phyloP scores from a whole-genome alignment of 139 green algal species.

The Nannochloris sp. region DNA sequence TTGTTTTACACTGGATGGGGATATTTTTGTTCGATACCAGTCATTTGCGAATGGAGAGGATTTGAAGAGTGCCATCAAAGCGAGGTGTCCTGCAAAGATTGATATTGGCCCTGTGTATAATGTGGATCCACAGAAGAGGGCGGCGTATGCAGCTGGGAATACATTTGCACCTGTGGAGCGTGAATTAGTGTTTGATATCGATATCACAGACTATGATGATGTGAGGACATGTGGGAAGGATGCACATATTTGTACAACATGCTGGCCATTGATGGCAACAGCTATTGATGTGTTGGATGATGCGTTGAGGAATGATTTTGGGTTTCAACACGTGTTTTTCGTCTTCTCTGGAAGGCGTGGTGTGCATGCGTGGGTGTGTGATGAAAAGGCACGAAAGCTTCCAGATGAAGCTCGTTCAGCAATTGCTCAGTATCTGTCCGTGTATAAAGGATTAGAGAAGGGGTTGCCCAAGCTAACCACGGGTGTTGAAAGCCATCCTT shows the following conservation, averaged over 20 bases:
- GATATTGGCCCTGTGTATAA: constrained; percentile 97
- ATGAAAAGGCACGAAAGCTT: constrained; percentile 68
- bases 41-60: constrained; percentile 81
- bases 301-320: constrained; percentile 86
- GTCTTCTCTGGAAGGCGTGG: constrained; percentile 93
- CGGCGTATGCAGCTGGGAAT: constrained; percentile 38
- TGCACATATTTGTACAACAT: constrained; percentile 81
- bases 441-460: constrained; percentile 70
- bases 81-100: constrained; percentile 83
- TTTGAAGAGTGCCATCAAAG: constrained; percentile 56
- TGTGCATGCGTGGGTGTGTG: constrained; percentile 96
- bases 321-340: constrained; percentile 93
- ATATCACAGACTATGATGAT: constrained; percentile 98
- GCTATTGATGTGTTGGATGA: constrained; percentile 65
- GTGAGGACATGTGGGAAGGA: constrained; percentile 82
- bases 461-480: constrained; percentile 42
- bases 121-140: constrained; percentile 69
- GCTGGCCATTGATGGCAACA: constrained; percentile 94
- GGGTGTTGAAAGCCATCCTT: constrained; percentile 46
- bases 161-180: constrained; percentile 76
- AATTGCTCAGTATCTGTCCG: constrained; percentile 76
- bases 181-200: constrained; percentile 98
- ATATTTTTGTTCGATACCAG: constrained; percentile 98
- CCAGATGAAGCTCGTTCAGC: constrained; percentile 76
- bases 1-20: constrained; percentile 94